These are phyloP conservation scores for Debaryomyces coudertii DNA, from an alignment of 1,139 yeast species.

Conservation along the genomic window DNA sequence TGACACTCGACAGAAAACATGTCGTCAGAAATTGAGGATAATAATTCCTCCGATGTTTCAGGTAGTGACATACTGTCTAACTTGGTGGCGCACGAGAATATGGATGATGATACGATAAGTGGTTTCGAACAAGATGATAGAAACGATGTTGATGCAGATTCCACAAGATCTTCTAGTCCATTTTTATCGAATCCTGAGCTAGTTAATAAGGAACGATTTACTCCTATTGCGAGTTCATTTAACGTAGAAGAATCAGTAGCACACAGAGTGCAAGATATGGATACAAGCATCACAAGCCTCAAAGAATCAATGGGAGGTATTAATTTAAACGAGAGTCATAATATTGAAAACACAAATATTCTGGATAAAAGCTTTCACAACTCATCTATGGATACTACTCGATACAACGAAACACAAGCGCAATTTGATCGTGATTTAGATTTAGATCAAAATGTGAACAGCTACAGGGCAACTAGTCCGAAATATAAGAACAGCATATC, in stretches of 20 bases:
- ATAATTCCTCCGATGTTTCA: slow-evolving; percentile 1
- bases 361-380: slow-evolving; percentile 6
- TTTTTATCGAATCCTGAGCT: slow-evolving; percentile 32
- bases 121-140: slow-evolving; percentile 5
- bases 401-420: slow-evolving; percentile 31
- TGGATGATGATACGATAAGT: slow-evolving; percentile 2
- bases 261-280: slow-evolving; percentile 17
- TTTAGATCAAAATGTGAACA: slow-evolving; percentile 19
- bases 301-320: slow-evolving; percentile 26
- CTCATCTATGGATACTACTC: slow-evolving; percentile 25
- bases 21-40: slow-evolving; percentile 7
- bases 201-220: background rate
- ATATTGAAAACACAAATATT: background rate
- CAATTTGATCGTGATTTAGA: slow-evolving; percentile 37
- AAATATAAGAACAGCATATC: slow-evolving; percentile 14
- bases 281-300: slow-evolving; percentile 28
- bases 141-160: slow-evolving; percentile 5
- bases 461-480: slow-evolving; percentile 13
- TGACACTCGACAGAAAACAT: background rate
- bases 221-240: background rate
- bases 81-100: background rate
- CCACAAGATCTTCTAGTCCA: slow-evolving; percentile 30
- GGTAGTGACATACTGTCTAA: background rate
- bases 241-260: slow-evolving; percentile 1
- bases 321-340: slow-evolving; percentile 10